Percentiles rank a stretch among this genome's conserved stretches.
phyloP scores from a whole-genome alignment of 768 basidiomycete species.

The Lactarius psammicola region DNA sequence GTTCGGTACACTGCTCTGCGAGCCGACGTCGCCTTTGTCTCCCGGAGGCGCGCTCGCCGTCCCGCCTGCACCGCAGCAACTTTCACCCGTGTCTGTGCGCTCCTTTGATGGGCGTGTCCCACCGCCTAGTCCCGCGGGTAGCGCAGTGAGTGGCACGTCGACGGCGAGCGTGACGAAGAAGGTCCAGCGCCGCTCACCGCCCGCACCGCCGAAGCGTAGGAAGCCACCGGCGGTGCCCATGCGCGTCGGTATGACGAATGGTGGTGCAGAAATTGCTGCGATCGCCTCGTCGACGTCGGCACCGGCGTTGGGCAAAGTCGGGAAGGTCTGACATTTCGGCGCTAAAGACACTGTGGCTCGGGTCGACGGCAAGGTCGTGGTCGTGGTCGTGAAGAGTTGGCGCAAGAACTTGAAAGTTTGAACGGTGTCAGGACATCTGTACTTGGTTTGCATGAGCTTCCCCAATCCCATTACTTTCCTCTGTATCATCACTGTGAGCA shows the following conservation, averaged over 20 bases:
- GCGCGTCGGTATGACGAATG: constrained; percentile 41
- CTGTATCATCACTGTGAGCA: background rate
- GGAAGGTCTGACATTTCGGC: background rate
- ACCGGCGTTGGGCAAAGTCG: constrained; percentile 18
- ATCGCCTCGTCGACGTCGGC: constrained; percentile 45
- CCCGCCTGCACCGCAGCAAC: constrained; percentile 26
- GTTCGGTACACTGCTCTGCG: constrained; percentile 32
- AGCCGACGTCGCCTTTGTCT: constrained; percentile 28
- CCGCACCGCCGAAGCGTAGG: constrained; percentile 64
- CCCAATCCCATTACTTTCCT: background rate
- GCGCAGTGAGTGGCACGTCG: background rate
- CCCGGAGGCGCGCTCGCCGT: constrained; percentile 26
- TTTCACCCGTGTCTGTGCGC: constrained; percentile 24
- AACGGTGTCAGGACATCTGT: background rate
- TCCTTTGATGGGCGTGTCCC: constrained; percentile 29
- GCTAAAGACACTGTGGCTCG: background rate
- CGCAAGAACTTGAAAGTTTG: background rate
- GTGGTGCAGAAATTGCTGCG: constrained; percentile 58
- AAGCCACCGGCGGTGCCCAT: constrained; percentile 70
- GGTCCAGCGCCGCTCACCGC: constrained; percentile 45
- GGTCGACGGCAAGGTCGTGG: background rate
- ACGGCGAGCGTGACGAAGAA: constrained; percentile 9
- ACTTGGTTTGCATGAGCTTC: background rate
- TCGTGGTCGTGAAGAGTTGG: background rate
- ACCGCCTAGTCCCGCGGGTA: constrained; percentile 14